phyloP scores from a whole-genome alignment of 345 rosid genomes.

The Litchi chinensis region DNA sequence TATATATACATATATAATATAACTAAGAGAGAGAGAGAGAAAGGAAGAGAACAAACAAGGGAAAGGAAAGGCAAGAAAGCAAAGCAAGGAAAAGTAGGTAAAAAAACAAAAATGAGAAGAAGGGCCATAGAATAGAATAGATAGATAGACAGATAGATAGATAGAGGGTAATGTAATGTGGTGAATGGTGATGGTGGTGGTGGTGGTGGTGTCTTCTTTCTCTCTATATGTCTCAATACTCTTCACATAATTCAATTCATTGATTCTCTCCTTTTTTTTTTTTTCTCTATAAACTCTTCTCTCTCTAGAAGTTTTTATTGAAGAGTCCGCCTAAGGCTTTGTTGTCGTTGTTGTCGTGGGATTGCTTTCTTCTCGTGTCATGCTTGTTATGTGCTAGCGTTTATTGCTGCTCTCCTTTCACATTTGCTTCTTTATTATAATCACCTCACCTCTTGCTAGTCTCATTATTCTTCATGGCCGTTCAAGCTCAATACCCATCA shows the following conservation, averaged over 20 bases:
- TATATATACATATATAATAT: background rate
- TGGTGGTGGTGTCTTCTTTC: conserved; percentile 16
- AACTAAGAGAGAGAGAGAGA: background rate
- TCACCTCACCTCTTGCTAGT: background rate
- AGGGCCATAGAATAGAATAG: conserved; percentile 9
- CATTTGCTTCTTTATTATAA: conserved; percentile 21
- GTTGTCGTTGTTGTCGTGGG: background rate
- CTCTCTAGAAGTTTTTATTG: conserved; percentile 29
- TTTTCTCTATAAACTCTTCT: background rate
- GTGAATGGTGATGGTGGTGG: conserved; percentile 3
- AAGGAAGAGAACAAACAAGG: background rate
- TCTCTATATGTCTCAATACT: background rate
- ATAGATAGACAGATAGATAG: conserved; percentile 1
- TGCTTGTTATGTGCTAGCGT: conserved; percentile 48
- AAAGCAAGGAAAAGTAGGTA: conserved; percentile 12
- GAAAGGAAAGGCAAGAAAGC: background rate
- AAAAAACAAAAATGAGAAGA: conserved; percentile 13
- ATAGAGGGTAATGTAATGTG: background rate
- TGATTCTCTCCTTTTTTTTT: conserved; percentile 12
- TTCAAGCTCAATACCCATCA: conserved; percentile 88
- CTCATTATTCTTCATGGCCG: conserved; percentile 48
- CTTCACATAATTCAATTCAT: conserved; percentile 16
- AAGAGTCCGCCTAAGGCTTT: conserved; percentile 45
- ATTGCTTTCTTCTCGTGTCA: conserved; percentile 36
- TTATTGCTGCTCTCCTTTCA: conserved; percentile 31